Evolutionary conservation across 345 rosid genomes (phyloP), one percentile per base, ranked within the genome.

Genomic region (Microcos paniculata): DNA sequence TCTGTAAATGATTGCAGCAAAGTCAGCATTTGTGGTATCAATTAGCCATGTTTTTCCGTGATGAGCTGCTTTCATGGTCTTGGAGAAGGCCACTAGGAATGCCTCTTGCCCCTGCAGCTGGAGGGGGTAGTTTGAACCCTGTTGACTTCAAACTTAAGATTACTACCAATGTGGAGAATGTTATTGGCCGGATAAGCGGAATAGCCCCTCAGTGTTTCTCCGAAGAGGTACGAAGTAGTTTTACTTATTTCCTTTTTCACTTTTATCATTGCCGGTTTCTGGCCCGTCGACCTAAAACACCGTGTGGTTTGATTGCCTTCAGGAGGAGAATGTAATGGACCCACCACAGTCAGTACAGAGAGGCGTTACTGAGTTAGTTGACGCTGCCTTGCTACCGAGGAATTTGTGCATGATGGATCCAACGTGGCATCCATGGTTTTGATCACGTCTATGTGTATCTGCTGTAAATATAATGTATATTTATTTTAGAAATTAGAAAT

Each of bases 341-440:
- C 97, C 92, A 18, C 98, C 97, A 0, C 97, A 94, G 40, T 96
- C 97, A 0, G 97, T 94, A 71, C 99, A 96, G 80, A 83, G 95
- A 76, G 98, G 98, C 9, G 97, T 94, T 64, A 80, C 81, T 1
- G 97, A 92, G 82, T 74, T 94, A 87, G 97, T 96, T 13, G 97
- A 92, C 49, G 94, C 98, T n/a, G 98, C 99, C 62, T 82, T 93
- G 85, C 74, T 87, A 0, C 95, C 97, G 2, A 92, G 97, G 70
- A 92, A 96, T 86, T 84, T 96, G 76, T 96, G 99, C 76, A 92
- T 91, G 98, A 96, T 96, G 97, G 99, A 96, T 83, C 99, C 99
- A 48, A 96, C 98, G 16, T 96, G 99, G 99, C 98, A 94, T 85
- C 99, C 99, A 24, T 96, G 98, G 99, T 96, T 96, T 88, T 96